Conservation (phyloP, 208 protist species). For the Leishmania aethiopica region DNA sequence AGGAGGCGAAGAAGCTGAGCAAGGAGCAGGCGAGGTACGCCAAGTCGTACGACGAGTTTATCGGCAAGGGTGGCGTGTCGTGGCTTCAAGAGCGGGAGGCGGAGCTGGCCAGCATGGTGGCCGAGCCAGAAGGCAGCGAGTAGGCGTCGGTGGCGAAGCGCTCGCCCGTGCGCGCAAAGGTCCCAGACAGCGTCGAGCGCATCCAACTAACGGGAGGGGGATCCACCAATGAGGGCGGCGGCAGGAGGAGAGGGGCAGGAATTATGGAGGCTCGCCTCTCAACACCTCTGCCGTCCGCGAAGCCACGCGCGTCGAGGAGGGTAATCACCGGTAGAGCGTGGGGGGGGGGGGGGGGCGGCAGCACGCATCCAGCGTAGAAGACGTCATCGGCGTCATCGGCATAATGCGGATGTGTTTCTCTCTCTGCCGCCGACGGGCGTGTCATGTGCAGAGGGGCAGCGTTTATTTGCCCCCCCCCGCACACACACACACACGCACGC, state of each 20-base stretch:
- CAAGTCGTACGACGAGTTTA: constrained; percentile 69
- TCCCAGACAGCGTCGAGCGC: background rate
- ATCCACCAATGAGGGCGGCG: background rate
- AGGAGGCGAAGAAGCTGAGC: constrained; percentile 67
- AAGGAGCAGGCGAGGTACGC: constrained; percentile 80
- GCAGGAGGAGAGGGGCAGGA: background rate
- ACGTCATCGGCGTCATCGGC: background rate
- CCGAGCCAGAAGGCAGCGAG: constrained; percentile 16
- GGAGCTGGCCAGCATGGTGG: constrained; percentile 49
- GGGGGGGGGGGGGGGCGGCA: background rate
- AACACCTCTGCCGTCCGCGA: background rate
- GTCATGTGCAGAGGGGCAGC: background rate
- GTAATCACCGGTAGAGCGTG: background rate
- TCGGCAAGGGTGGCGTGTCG: constrained; percentile 50
- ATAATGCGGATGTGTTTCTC: background rate
- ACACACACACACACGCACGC: background rate
- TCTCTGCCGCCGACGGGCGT: background rate
- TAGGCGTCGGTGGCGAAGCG: background rate
- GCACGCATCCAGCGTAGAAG: background rate
- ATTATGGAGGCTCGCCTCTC: background rate
- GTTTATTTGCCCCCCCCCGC: too few relatives aligned
- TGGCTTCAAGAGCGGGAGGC: constrained; percentile 60
- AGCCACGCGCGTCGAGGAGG: background rate
- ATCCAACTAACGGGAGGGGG: background rate
- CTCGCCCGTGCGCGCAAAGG: background rate